phyloP scores from a whole-genome alignment of 1,284 basidiomycete species.

The Thecaphora frezii region DNA sequence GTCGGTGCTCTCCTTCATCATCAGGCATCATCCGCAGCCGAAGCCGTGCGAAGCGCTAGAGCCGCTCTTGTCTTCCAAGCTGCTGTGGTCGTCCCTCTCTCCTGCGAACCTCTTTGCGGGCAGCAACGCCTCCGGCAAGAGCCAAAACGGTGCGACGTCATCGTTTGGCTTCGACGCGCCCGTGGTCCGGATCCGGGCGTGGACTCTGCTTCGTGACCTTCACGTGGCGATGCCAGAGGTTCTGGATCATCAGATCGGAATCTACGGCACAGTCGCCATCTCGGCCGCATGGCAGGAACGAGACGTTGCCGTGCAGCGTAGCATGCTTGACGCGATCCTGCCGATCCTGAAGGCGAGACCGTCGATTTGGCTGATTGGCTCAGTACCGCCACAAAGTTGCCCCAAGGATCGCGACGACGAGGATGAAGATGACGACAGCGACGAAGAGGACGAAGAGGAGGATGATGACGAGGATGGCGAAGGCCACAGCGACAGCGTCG shows the following conservation, averaged over 20 bases:
- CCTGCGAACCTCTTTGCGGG: slow-evolving; percentile 12
- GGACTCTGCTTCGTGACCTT: slow-evolving; percentile 35
- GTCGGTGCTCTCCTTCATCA: slow-evolving; percentile 32
- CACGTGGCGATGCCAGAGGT: slow-evolving; percentile 8
- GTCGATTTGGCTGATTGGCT: slow-evolving; percentile 49
- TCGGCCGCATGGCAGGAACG: slow-evolving; percentile 49
- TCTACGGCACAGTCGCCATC: slow-evolving; percentile 35
- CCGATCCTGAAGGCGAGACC: slow-evolving; percentile 45
- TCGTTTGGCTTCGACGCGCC: slow-evolving; percentile 42
- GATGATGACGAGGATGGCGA: slow-evolving; percentile 13
- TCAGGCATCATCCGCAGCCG: slow-evolving; percentile 9
- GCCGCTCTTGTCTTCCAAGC: slow-evolving; percentile 27
- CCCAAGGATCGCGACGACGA: slow-evolving; percentile 21
- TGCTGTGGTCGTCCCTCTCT: slow-evolving; percentile 40
- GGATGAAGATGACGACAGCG: slow-evolving; percentile 15
- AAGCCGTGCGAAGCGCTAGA: slow-evolving; percentile 22
- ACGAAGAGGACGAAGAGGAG: slow-evolving; percentile 23
- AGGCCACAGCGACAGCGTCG: not conserved
- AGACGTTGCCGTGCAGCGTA: slow-evolving; percentile 39
- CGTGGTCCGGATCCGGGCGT: slow-evolving; percentile 39
- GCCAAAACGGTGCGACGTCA: not conserved
- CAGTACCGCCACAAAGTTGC: slow-evolving; percentile 6
- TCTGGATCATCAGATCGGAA: slow-evolving; percentile 25
- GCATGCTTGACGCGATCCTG: slow-evolving; percentile 43
- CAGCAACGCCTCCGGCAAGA: too few relatives aligned